These are phyloP conservation scores for Lepidopterella palustris DNA, from an alignment of 495 filamentous ascomycete genomes.

Conservation along the genomic window DNA sequence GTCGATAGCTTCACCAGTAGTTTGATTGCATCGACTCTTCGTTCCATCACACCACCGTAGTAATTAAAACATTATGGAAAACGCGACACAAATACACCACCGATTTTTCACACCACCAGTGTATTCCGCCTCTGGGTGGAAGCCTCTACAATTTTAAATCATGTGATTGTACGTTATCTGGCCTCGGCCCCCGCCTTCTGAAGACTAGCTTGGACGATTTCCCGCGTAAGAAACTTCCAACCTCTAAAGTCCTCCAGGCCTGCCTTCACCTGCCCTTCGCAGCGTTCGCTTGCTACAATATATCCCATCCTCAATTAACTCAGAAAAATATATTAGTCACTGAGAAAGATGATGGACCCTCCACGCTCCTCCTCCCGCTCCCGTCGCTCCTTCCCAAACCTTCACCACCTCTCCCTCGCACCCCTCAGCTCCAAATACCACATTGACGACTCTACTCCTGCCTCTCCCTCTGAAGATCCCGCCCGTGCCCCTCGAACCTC, in stretches of 20 bases:
- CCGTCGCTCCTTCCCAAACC: slow-evolving; percentile 37
- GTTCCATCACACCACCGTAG: no score
- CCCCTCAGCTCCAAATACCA: slow-evolving; percentile 32
- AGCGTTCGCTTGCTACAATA: neutral
- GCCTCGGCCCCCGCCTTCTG: neutral
- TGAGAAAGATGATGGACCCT: slow-evolving; percentile 9
- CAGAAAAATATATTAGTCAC: neutral
- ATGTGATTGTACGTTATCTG: neutral
- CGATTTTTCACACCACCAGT: neutral
- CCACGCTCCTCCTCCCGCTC: slow-evolving; percentile 22
- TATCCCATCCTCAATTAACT: neutral
- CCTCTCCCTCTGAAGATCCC: slow-evolving; percentile 13
- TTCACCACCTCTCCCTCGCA: slow-evolving; percentile 38
- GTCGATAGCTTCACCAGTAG: no score
- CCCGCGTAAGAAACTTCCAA: neutral
- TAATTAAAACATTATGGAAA: no score
- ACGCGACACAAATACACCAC: no score
- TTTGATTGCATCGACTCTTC: no score
- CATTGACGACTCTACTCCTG: slow-evolving; percentile 24
- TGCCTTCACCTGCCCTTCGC: neutral
- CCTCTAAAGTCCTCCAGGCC: neutral
- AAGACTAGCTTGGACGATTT: neutral
- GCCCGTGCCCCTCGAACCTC: slow-evolving; percentile 24
- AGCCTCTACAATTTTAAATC: neutral
- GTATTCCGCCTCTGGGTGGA: neutral